Conservation (phyloP, 1,284 basidiomycete genomes). For the Xerocomus nothofagi region DNA sequence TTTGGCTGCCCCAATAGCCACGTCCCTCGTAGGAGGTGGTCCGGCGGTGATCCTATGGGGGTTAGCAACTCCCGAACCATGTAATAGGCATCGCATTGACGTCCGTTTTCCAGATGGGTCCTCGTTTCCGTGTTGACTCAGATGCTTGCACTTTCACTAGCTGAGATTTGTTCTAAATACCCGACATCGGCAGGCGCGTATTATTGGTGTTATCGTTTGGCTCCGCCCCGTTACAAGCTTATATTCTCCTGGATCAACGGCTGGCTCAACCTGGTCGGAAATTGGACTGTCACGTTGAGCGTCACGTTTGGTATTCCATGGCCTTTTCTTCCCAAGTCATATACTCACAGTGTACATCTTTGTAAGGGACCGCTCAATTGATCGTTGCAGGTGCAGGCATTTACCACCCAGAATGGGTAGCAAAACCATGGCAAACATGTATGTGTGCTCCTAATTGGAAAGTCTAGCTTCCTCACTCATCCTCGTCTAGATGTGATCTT, state of each 20-base stretch:
- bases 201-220: slow-evolving; percentile 56
- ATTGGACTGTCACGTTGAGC: slow-evolving; percentile 54
- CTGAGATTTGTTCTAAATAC: slow-evolving; percentile 56
- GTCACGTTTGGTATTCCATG: slow-evolving; percentile 48
- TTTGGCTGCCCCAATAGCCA: slow-evolving; percentile 52
- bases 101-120: slow-evolving; percentile 41
- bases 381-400: slow-evolving; percentile 51
- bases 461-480: slow-evolving; percentile 1
- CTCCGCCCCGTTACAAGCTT: slow-evolving; percentile 43
- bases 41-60: slow-evolving; percentile 56
- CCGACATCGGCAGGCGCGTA: slow-evolving; percentile 59
- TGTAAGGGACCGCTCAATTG: slow-evolving; percentile 51
- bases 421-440: slow-evolving; percentile 54
- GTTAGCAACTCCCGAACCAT: slow-evolving; percentile 24
- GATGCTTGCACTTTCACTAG: slow-evolving; percentile 50
- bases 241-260: slow-evolving; percentile 56
- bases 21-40: slow-evolving; percentile 52
- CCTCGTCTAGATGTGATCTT: slow-evolving; percentile 48
- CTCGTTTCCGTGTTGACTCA: slow-evolving; percentile 47
- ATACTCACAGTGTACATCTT: slow-evolving; percentile 11
- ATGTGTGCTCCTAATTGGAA: slow-evolving; percentile 16
- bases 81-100: neutral
- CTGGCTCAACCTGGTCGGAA: slow-evolving; percentile 56
- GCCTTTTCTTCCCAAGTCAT: neutral
- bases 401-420: slow-evolving; percentile 50